These are phyloP conservation scores for Venturia effusa DNA, from an alignment of 2,329 filamentous ascomycete species.

Conservation along the genomic window DNA sequence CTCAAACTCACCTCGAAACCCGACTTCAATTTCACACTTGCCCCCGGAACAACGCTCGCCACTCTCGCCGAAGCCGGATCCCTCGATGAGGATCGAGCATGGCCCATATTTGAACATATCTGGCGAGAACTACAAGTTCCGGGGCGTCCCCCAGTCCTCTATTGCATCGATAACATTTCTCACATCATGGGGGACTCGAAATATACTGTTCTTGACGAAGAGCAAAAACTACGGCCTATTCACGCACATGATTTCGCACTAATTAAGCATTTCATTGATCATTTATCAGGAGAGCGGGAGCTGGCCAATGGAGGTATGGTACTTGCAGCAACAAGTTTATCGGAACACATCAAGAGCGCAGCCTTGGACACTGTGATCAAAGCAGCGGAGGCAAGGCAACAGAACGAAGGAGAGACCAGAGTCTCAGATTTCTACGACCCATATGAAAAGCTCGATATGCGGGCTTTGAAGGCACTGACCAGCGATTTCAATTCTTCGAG, in stretches of 20 bases:
- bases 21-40: constrained; percentile 41
- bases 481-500: constrained; percentile 15
- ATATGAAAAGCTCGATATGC: constrained; percentile 5
- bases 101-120: constrained; percentile 68
- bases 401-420: constrained; percentile 11
- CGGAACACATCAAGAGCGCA: constrained; percentile 53
- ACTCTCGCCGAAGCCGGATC: constrained; percentile 58
- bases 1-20: constrained; percentile 40
- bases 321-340: constrained; percentile 61
- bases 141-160: constrained; percentile 53
- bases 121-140: constrained; percentile 64
- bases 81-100: constrained; percentile 66
- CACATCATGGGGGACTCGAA: constrained; percentile 70
- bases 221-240: constrained; percentile 45
- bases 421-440: neutral
- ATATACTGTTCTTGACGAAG: constrained; percentile 60
- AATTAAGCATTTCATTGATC: constrained; percentile 62
- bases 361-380: constrained; percentile 59
- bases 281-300: constrained; percentile 48
- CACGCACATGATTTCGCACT: constrained; percentile 79
- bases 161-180: constrained; percentile 67
- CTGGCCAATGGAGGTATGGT: constrained; percentile 68
- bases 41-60: constrained; percentile 50
- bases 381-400: constrained; percentile 34
- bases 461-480: neutral